Evolutionary conservation across 176 grass and related monocot species (phyloP).

Genomic region (Carex myosuroides): DNA sequence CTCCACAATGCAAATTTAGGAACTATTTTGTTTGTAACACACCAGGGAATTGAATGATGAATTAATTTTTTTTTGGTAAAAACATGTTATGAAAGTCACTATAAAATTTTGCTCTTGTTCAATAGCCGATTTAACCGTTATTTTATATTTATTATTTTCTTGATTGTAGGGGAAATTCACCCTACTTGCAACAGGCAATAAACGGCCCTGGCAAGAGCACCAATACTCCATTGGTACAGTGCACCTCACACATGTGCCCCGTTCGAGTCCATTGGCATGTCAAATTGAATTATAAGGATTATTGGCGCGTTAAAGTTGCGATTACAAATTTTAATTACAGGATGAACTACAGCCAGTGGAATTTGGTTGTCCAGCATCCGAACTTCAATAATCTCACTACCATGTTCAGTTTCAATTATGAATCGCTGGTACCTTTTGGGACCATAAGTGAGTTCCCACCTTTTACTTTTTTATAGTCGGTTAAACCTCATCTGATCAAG

Average conservation of each 20-base stretch:
- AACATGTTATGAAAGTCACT: background rate
- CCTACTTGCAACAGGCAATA: constrained; percentile 46
- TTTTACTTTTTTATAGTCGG: background rate
- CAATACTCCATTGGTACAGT: constrained; percentile 47
- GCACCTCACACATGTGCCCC: constrained; percentile 69
- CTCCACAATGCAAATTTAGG: background rate
- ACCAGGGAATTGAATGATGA: background rate
- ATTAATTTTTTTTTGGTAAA: background rate
- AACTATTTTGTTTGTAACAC: background rate
- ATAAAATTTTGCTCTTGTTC: background rate
- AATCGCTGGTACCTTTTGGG: constrained; percentile 44
- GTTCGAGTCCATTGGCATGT: constrained; percentile 84
- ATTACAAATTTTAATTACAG: constrained; percentile 70
- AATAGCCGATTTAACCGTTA: background rate
- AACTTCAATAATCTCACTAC: constrained; percentile 61
- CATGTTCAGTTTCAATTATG: constrained; percentile 73
- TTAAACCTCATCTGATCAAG: background rate
- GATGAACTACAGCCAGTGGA: constrained; percentile 80
- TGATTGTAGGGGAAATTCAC: constrained; percentile 44
- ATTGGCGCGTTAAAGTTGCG: constrained; percentile 61
- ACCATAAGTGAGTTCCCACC: constrained; percentile 45
- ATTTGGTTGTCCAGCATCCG: constrained; percentile 57
- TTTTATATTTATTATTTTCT: background rate
- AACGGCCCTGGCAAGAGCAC: constrained; percentile 41
- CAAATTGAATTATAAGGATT: constrained; percentile 63